Evolutionary conservation across 2,329 filamentous ascomycete species (phyloP).

Genomic region (Trichoderma simmonsii): DNA sequence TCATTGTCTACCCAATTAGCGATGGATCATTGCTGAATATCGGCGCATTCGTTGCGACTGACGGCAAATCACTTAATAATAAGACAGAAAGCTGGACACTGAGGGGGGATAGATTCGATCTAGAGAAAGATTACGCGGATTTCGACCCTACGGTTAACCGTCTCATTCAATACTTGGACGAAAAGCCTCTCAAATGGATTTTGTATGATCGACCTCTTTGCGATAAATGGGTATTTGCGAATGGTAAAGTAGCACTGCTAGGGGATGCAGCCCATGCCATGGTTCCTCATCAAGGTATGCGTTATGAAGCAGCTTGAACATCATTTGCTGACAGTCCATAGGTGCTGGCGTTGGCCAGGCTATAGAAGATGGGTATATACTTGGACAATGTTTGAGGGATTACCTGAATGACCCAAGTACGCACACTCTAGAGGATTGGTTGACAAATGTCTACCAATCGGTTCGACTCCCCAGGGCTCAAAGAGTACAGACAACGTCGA

Average conservation of each 20-base stretch:
- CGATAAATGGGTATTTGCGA: not conserved
- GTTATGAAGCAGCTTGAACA: not conserved
- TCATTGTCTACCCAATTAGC: not conserved
- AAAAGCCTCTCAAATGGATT: not conserved
- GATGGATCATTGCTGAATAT: not conserved
- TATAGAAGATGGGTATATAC: not conserved
- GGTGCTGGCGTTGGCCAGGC: not conserved
- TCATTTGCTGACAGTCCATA: not conserved
- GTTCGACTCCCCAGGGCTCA: not conserved
- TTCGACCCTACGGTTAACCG: not conserved
- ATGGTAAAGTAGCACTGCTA: not conserved
- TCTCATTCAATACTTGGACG: not conserved
- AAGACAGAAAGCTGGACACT: not conserved
- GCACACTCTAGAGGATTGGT: not conserved
- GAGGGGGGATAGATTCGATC: not conserved
- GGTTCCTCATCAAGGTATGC: not conserved
- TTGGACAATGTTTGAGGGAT: not conserved
- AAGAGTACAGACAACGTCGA: not conserved
- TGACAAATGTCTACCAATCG: not conserved
- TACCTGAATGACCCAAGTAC: not conserved
- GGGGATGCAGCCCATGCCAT: not conserved
- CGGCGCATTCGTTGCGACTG: not conserved
- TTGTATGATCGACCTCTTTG: not conserved
- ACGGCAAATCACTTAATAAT: not conserved
- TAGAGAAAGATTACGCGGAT: not conserved